Conservation (phyloP, 805 yeast genomes). For the Metschnikowia orientalis region DNA sequence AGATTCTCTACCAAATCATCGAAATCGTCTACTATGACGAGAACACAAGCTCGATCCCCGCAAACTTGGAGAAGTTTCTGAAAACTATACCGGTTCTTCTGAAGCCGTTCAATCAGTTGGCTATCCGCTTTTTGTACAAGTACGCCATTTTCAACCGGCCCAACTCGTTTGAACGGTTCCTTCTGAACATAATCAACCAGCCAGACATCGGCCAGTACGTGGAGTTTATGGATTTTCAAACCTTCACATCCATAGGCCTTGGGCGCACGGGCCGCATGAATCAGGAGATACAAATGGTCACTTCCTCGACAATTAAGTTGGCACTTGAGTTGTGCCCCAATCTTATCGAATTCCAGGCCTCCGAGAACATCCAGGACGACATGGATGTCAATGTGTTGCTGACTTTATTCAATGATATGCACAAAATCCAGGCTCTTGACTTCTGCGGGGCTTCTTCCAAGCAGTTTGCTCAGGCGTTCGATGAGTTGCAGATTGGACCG, state of each 20-base stretch:
- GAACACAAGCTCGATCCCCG: slow-evolving; percentile 47
- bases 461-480: slow-evolving; percentile 57
- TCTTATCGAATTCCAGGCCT: slow-evolving; percentile 72
- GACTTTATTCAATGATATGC: slow-evolving; percentile 50
- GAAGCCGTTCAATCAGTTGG: slow-evolving; percentile 53
- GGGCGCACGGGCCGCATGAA: slow-evolving; percentile 90
- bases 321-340: slow-evolving; percentile 63
- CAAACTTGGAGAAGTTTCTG: slow-evolving; percentile 48
- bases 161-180: slow-evolving; percentile 68
- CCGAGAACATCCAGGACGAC: slow-evolving; percentile 83
- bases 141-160: slow-evolving; percentile 77
- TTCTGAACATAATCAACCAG: slow-evolving; percentile 46
- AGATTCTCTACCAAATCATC: slow-evolving; percentile 50
- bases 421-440: slow-evolving; percentile 64
- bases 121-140: slow-evolving; percentile 55
- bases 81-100: slow-evolving; percentile 53
- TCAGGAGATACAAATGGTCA: slow-evolving; percentile 86
- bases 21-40: slow-evolving; percentile 54
- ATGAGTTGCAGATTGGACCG: slow-evolving; percentile 28
- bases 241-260: slow-evolving; percentile 82
- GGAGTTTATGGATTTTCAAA: slow-evolving; percentile 78
- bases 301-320: slow-evolving; percentile 61
- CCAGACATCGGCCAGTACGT: slow-evolving; percentile 56
- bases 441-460: slow-evolving; percentile 83
- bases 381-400: slow-evolving; percentile 57